phyloP scores from a whole-genome alignment of 2,329 filamentous ascomycete genomes.

The Phoma herbarum region DNA sequence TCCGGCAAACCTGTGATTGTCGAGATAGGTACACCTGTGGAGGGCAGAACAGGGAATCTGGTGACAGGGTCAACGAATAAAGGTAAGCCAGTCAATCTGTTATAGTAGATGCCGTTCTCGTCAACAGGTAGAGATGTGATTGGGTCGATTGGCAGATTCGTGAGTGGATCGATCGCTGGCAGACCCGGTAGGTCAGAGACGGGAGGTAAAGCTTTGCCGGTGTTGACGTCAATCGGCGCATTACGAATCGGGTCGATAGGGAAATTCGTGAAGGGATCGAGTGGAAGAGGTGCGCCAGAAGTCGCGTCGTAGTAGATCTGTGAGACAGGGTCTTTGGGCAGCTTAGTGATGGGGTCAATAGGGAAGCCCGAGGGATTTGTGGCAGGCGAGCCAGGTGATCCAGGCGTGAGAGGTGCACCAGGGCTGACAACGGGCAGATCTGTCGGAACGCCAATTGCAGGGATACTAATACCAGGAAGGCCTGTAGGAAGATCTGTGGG shows the following conservation, averaged over 20 bases:
- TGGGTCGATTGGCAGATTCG: neutral
- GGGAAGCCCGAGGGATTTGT: slow-evolving; percentile 2
- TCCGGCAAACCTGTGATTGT: slow-evolving; percentile 1
- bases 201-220: neutral
- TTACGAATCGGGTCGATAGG: slow-evolving; percentile 1
- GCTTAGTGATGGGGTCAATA: neutral
- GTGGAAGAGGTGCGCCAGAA: neutral
- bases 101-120: neutral
- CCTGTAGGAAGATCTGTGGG: neutral
- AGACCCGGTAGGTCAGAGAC: neutral
- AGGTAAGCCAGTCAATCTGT: neutral
- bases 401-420: neutral
- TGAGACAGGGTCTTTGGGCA: neutral
- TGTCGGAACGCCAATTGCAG: neutral
- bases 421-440: neutral
- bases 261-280: neutral
- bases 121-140: slow-evolving; percentile 2
- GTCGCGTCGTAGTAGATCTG: neutral
- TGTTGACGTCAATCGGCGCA: neutral
- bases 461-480: neutral
- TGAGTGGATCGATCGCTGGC: neutral
- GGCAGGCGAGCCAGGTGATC: neutral
- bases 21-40: neutral
- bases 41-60: neutral
- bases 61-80: neutral